Conservation (phyloP, 1,284 basidiomycete genomes). For the Tilletia indica region DNA sequence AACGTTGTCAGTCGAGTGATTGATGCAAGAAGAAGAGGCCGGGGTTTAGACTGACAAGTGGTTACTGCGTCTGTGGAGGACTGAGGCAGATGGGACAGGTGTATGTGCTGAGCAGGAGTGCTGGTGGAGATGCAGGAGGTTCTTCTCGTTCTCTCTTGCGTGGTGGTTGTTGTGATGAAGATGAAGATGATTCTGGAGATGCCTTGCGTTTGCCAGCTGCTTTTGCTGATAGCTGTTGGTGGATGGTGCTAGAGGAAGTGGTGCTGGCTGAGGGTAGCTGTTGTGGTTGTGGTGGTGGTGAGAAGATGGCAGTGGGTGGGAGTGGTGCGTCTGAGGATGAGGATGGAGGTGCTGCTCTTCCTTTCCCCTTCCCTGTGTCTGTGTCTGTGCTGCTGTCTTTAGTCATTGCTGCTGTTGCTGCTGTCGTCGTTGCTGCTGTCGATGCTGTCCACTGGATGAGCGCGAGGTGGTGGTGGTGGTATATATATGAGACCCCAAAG, state of each 20-base stretch:
- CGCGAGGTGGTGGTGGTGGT: no score
- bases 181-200: not conserved
- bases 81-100: conserved; percentile 50
- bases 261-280: not conserved
- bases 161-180: not conserved
- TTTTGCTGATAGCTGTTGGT: not conserved
- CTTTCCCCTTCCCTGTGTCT: not conserved
- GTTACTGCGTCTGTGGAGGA: conserved; percentile 27
- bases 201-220: conserved; percentile 15
- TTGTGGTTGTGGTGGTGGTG: not conserved
- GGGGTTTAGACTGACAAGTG: not conserved
- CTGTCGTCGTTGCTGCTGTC: no score
- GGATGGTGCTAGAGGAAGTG: not conserved
- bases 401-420: not conserved
- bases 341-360: not conserved
- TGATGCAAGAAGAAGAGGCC: not conserved
- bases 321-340: not conserved
- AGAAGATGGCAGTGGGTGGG: conserved; percentile 17
- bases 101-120: conserved; percentile 26
- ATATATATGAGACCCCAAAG: no score
- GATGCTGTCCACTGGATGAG: no score
- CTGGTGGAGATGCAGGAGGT: not conserved
- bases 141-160: conserved; percentile 13
- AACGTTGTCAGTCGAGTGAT: not conserved
- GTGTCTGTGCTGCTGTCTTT: not conserved